Percentiles rank a stretch among this genome's conserved stretches.
Evolutionary conservation across 2,329 filamentous ascomycete genomes (phyloP).

Genomic region (Pleochaeta shiraiana): DNA sequence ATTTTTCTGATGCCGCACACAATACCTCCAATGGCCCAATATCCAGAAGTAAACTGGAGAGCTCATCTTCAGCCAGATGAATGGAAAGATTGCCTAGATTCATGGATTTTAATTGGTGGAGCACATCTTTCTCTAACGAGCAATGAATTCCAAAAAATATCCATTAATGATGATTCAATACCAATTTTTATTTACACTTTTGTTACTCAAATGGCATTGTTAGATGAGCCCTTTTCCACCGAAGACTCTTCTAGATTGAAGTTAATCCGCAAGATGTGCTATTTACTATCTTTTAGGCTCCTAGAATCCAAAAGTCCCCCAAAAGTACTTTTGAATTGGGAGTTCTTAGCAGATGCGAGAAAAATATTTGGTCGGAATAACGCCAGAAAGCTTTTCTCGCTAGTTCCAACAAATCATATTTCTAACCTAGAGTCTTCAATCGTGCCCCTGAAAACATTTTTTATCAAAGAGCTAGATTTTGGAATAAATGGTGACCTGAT

Average conservation of each 20-base stretch:
- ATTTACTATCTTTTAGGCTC: slow-evolving; percentile 38
- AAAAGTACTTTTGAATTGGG: slow-evolving; percentile 34
- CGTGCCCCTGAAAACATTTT: slow-evolving; percentile 33
- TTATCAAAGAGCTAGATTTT: slow-evolving; percentile 41
- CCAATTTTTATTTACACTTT: slow-evolving; percentile 44
- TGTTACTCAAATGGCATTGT: slow-evolving; percentile 29
- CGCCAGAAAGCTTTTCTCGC: slow-evolving; percentile 26
- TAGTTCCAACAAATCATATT: slow-evolving; percentile 30
- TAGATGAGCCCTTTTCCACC: slow-evolving; percentile 6
- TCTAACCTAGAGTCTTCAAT: slow-evolving; percentile 31
- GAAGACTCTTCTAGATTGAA: slow-evolving; percentile 18
- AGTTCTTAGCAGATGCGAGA: slow-evolving; percentile 45
- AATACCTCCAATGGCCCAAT: slow-evolving; percentile 54
- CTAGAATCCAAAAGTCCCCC: slow-evolving; percentile 25
- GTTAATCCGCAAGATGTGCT: slow-evolving; percentile 38
- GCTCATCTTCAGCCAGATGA: slow-evolving; percentile 43
- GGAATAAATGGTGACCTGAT: slow-evolving; percentile 33
- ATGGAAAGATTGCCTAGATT: slow-evolving; percentile 56
- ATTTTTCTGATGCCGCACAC: slow-evolving; percentile 13
- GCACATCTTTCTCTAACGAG: slow-evolving; percentile 39
- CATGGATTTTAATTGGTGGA: slow-evolving; percentile 49
- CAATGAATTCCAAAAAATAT: slow-evolving; percentile 28
- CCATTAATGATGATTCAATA: slow-evolving; percentile 35
- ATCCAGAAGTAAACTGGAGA: slow-evolving; percentile 47
- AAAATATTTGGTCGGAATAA: slow-evolving; percentile 43